Evolutionary conservation across 257 asterid species (phyloP), one percentile per base, ranked within the genome.

Genomic region (Fraxinus excelsior): DNA sequence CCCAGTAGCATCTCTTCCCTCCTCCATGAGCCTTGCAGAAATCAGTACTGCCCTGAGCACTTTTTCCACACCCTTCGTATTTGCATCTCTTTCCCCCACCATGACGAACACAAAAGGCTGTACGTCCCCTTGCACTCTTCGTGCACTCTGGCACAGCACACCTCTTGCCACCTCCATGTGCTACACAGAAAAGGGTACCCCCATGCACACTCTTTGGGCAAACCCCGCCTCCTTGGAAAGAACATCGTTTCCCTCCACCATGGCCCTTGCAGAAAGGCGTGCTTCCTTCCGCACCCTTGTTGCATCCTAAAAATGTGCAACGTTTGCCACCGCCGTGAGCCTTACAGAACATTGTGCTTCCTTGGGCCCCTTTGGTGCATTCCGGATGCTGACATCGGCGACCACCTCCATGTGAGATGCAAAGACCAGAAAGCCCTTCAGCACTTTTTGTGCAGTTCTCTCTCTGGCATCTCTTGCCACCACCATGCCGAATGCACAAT

Each of bases 11-110:
- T 84, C 90, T 89, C 88, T 90, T 94, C 46, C 98, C 98, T 66
- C 97, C 98, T 35, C 98, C 97, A 25, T 94, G 98, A 38, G 97
- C 97, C 83, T 94, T 94, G 91, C 98, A 94, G 88, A 89, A 92
- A 80, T 92, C 96, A 0, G 98, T 94, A 81, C 98, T 92, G 14
- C 98, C 98, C 76, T 94, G 98, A 67, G 98, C 98, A 74, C 98
- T 94, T 84, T 92, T 94, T 31, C 97, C 96, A 58, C 98, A 94
- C 23, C 88, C 91, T 7, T 91, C 97, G 65, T 46, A 81, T 74
- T 87, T 86, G 80, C 98, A 94, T 80, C 98, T 86, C 91, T 90
- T 94, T 37, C 98, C 98, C 64, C 98, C 98, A 66, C 98, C 98
- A 76, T 94, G 98, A 4, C 97, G 94, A 0, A 94, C 97, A 67